A percentile compares a stretch with the other conserved stretches of the same genome.
These are phyloP conservation scores for Cladosporium sp. DNA, from an alignment of 2,329 filamentous ascomycete species.

Conservation along the genomic window DNA sequence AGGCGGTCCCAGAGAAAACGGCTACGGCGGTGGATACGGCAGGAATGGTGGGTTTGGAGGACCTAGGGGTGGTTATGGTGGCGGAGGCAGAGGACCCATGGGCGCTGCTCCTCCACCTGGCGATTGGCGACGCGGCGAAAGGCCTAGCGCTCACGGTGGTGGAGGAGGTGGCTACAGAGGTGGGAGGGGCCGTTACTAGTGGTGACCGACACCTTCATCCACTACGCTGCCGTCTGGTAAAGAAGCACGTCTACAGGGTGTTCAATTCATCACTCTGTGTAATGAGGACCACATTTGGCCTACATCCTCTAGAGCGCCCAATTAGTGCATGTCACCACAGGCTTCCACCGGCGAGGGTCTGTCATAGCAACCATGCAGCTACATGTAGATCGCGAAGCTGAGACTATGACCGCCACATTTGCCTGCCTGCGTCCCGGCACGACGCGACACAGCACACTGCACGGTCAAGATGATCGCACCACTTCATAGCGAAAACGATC, in stretches of 20 bases:
- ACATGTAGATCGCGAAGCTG: too few species aligned
- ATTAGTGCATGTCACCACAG: too few species aligned
- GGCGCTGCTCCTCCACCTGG: constrained; percentile 30
- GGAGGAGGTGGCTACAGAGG: constrained; percentile 5
- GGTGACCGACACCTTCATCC: too few species aligned
- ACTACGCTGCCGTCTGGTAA: background rate
- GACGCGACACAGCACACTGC: too few species aligned
- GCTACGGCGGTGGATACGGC: constrained; percentile 26
- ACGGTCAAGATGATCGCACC: too few species aligned
- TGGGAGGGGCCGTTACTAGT: constrained; percentile 7
- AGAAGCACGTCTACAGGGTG: too few species aligned
- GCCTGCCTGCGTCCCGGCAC: too few species aligned
- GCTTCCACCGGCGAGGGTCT: too few species aligned
- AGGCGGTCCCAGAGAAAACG: constrained; percentile 27
- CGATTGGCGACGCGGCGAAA: constrained; percentile 38
- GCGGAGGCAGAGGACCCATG: constrained; percentile 24
- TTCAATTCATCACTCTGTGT: background rate
- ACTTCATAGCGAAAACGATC: too few species aligned
- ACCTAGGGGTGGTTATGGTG: constrained; percentile 18
- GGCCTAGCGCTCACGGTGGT: constrained; percentile 25
- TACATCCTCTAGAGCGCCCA: too few species aligned
- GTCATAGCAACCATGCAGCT: too few species aligned
- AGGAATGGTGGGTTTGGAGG: constrained; percentile 16
- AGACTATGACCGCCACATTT: too few species aligned
- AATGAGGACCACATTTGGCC: background rate